These are phyloP conservation scores for Cyclotella atomus DNA, from an alignment of 108 stramenopile genomes.

Conservation along the genomic window DNA sequence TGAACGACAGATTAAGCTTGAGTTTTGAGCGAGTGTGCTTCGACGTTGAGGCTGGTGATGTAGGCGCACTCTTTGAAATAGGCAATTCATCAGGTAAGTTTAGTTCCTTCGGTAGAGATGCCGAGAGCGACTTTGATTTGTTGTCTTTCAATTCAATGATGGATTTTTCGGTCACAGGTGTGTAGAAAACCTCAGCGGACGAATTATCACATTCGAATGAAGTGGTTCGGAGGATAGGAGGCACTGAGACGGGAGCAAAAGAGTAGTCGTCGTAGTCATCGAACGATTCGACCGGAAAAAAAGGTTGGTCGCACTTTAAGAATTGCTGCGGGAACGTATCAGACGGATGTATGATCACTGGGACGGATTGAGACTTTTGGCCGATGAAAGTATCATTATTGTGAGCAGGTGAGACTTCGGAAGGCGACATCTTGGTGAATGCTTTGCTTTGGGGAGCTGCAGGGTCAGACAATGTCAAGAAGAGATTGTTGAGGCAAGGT, in stretches of 20 bases:
- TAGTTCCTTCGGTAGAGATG: neutral
- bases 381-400: neutral
- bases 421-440: neutral
- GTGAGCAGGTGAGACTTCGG: neutral
- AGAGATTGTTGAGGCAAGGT: too few species aligned
- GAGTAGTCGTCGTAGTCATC: slow-evolving; percentile 1
- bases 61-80: neutral
- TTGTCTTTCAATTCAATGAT: neutral
- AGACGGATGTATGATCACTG: neutral
- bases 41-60: neutral
- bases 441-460: neutral
- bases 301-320: neutral
- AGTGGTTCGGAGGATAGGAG: slow-evolving; percentile 1
- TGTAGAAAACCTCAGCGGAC: neutral
- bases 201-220: slow-evolving; percentile 5
- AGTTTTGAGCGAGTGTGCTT: neutral
- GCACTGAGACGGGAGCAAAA: too few species aligned
- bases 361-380: neutral
- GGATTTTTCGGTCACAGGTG: neutral
- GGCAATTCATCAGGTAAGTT: neutral
- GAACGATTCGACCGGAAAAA: neutral
- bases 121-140: neutral
- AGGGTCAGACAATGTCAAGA: neutral
- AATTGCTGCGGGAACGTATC: slow-evolving; percentile 3
- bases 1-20: neutral